phyloP scores from a whole-genome alignment of 1,284 basidiomycete species.

The Naganishia albida region DNA sequence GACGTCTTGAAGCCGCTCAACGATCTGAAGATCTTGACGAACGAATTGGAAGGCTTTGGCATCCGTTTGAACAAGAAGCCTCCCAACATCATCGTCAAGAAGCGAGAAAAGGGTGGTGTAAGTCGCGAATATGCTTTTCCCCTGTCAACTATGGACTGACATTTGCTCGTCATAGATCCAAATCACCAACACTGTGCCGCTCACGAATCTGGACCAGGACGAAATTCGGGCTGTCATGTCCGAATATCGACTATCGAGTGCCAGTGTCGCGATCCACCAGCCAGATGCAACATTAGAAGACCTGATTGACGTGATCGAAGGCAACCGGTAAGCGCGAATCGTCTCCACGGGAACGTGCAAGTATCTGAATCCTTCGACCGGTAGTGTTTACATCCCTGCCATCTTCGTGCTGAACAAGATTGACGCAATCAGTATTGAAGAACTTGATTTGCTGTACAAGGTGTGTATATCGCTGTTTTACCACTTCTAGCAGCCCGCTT shows the following conservation, averaged over 20 bases:
- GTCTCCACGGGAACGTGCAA: constrained; percentile 14
- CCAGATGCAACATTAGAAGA: constrained; percentile 93
- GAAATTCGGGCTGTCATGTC: constrained; percentile 94
- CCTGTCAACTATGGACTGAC: constrained; percentile 5
- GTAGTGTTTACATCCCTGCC: constrained; percentile 85
- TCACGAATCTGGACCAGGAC: constrained; percentile 94
- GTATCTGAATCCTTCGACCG: neutral
- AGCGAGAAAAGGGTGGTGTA: constrained; percentile 88
- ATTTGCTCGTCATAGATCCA: constrained; percentile 59
- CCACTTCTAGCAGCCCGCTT: constrained; percentile 60
- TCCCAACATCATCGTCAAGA: constrained; percentile 82
- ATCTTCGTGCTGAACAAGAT: constrained; percentile 83
- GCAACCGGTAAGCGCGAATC: constrained; percentile 66
- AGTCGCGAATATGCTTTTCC: constrained; percentile 35
- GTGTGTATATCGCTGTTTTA: constrained; percentile 31
- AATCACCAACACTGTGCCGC: constrained; percentile 91
- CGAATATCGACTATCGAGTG: constrained; percentile 86
- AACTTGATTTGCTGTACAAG: constrained; percentile 84
- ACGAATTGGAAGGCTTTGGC: constrained; percentile 93
- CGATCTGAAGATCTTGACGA: constrained; percentile 88
- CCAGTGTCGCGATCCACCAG: constrained; percentile 91
- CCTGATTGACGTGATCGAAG: constrained; percentile 94
- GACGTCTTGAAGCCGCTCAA: constrained; percentile 96
- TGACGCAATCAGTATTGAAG: constrained; percentile 97
- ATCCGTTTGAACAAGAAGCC: constrained; percentile 95